phyloP scores from a whole-genome alignment of 225 moss, liverwort and hornwort genomes.

The Rhytidiadelphus loreus region DNA sequence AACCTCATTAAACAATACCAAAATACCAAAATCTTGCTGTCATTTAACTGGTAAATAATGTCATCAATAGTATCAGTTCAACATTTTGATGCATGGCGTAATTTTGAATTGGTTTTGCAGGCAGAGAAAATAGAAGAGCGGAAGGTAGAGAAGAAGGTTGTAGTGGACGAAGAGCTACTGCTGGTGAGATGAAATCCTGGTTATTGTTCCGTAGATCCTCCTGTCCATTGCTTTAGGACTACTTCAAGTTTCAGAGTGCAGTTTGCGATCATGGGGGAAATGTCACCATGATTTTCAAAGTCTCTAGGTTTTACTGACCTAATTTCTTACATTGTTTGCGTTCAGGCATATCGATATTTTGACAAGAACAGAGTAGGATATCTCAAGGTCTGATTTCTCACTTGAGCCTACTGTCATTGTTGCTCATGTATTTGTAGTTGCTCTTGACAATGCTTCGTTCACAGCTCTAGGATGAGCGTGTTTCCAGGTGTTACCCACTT shows the following conservation, averaged over 20 bases:
- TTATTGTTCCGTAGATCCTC: background rate
- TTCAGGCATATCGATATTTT: conserved; percentile 93
- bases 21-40: background rate
- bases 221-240: background rate
- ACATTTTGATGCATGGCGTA: background rate
- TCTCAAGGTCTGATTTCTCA: conserved; percentile 58
- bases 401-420: background rate
- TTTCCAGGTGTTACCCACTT: background rate
- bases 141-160: conserved; percentile 7
- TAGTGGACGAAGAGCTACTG: conserved; percentile 6
- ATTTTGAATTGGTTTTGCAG: background rate
- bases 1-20: background rate
- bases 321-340: background rate
- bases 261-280: background rate
- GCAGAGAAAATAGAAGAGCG: conserved; percentile 9
- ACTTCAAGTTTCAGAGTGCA: background rate
- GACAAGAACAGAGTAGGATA: conserved; percentile 88
- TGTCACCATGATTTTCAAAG: background rate
- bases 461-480: background rate
- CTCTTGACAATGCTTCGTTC: background rate
- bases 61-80: background rate
- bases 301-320: background rate
- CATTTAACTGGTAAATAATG: background rate
- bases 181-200: background rate
- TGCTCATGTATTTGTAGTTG: background rate